These are phyloP conservation scores for Drechmeria coniospora DNA, from an alignment of 2,329 filamentous ascomycete genomes.

Conservation along the genomic window DNA sequence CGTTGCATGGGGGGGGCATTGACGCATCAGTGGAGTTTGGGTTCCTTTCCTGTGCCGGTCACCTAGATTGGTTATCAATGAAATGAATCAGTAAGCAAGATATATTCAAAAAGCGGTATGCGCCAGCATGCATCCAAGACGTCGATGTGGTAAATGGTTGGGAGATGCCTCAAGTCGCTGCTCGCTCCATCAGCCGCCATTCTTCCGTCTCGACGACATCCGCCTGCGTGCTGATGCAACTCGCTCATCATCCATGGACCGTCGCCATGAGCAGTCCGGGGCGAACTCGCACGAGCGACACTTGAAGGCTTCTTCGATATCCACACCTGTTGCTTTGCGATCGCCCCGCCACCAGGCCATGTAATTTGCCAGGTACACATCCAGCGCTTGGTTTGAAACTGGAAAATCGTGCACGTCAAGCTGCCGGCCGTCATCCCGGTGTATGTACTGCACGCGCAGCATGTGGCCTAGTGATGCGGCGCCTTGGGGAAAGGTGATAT, in stretches of 20 bases:
- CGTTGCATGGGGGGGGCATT: no score
- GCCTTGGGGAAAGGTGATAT: slow-evolving; percentile 36
- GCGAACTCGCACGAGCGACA: slow-evolving; percentile 75
- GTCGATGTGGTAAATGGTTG: no score
- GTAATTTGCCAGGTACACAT: slow-evolving; percentile 50
- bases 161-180: no score
- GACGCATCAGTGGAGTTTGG: no score
- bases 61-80: no score
- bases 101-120: no score
- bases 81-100: no score
- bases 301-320: slow-evolving; percentile 76
- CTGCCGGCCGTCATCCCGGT: slow-evolving; percentile 33
- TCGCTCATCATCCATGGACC: slow-evolving; percentile 47
- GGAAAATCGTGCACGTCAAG: slow-evolving; percentile 45
- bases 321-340: slow-evolving; percentile 56
- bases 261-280: slow-evolving; percentile 64
- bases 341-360: slow-evolving; percentile 83
- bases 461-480: slow-evolving; percentile 31
- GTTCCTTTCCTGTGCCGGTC: no score
- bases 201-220: no score
- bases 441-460: slow-evolving; percentile 38
- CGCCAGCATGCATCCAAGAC: no score
- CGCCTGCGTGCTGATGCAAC: no score
- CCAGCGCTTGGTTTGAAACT: slow-evolving; percentile 48
- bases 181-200: no score